A percentile compares a stretch with the other conserved stretches of the same genome.
These are phyloP conservation scores for Linnemannia elongata DNA, from an alignment of 192 early-diverging fungal genomes.

Conservation along the genomic window DNA sequence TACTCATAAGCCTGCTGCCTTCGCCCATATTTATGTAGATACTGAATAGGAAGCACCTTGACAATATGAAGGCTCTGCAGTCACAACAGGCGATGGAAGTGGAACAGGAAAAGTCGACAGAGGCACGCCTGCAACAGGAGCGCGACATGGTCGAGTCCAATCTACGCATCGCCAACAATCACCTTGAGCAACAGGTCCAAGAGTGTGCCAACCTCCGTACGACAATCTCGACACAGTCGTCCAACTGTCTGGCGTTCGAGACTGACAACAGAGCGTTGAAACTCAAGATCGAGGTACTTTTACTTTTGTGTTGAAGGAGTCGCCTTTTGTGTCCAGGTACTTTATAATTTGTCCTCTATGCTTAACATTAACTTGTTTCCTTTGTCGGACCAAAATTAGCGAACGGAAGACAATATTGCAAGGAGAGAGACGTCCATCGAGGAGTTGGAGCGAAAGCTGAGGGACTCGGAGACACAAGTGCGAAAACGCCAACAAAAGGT, in stretches of 20 bases:
- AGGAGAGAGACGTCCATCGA: neutral
- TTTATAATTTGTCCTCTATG: neutral
- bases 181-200: neutral
- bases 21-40: neutral
- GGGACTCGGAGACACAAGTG: neutral
- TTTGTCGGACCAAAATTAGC: neutral
- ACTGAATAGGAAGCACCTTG: neutral
- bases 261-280: conserved; percentile 3
- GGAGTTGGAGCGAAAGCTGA: neutral
- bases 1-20: neutral
- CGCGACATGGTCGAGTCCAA: neutral
- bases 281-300: conserved; percentile 5
- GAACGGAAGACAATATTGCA: neutral
- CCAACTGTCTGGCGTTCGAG: conserved; percentile 2
- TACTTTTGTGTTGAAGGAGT: neutral
- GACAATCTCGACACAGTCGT: conserved; percentile 10
- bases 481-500: conserved; percentile 1
- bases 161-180: neutral
- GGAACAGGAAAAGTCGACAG: neutral
- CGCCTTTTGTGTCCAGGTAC: too few relatives aligned
- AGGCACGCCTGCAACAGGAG: neutral
- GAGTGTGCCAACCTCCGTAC: conserved; percentile 1
- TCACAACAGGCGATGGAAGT: neutral
- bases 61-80: neutral
- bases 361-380: neutral